Conservation (phyloP, 306 rosid species). For the Malus sylvestris region DNA sequence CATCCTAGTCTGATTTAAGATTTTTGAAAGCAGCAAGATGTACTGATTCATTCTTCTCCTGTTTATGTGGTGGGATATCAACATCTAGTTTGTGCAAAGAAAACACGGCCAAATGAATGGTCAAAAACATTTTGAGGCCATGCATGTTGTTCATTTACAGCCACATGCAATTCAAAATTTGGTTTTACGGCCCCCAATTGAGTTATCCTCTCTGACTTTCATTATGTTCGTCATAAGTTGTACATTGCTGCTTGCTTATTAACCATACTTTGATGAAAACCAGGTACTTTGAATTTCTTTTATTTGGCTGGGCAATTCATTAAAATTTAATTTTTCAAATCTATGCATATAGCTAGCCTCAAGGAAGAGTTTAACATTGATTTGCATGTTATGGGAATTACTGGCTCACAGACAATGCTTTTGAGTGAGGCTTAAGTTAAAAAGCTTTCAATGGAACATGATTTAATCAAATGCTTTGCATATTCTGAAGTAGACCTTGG, state of each 20-base stretch:
- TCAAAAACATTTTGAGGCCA: background rate
- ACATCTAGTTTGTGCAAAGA: background rate
- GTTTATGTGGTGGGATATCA: background rate
- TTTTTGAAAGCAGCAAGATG: background rate
- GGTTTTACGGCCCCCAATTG: background rate
- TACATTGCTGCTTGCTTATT: background rate
- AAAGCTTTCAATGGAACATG: slow-evolving; percentile 8
- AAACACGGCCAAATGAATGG: background rate
- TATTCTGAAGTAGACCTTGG: background rate
- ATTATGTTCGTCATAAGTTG: background rate
- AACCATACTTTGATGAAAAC: background rate
- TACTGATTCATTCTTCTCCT: background rate
- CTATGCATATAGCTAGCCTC: slow-evolving; percentile 64
- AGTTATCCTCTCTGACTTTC: background rate
- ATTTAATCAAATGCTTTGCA: background rate
- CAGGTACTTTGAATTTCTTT: background rate
- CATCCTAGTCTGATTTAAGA: background rate
- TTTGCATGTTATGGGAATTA: slow-evolving; percentile 90
- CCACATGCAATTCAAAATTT: background rate
- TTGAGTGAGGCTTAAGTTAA: slow-evolving; percentile 72
- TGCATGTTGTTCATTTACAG: background rate
- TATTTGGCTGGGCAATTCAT: background rate
- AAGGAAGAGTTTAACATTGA: slow-evolving; percentile 96
- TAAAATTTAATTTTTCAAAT: background rate
- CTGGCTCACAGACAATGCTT: slow-evolving; percentile 72